These are phyloP conservation scores for Candida verbasci DNA, from an alignment of 805 yeast genomes.

Conservation along the genomic window DNA sequence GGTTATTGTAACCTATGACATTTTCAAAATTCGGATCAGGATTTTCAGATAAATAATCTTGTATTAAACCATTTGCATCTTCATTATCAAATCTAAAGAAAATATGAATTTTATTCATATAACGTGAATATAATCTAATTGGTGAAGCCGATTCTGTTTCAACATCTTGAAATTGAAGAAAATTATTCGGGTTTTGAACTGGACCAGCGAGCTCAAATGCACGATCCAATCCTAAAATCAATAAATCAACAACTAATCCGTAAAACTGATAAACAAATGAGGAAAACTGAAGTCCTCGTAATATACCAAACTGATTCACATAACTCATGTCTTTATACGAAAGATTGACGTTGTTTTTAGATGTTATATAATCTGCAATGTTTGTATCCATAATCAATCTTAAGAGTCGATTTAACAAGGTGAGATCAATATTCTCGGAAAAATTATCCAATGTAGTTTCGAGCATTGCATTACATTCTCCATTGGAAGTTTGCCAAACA, in stretches of 20 bases:
- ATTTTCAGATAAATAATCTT: conserved; percentile 73
- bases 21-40: conserved; percentile 93
- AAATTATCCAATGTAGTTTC: conserved; percentile 68
- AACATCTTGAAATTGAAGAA: conserved; percentile 60
- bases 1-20: conserved; percentile 79
- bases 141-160: conserved; percentile 68
- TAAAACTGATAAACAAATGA: conserved; percentile 88
- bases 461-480: conserved; percentile 79
- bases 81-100: conserved; percentile 69
- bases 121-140: conserved; percentile 74
- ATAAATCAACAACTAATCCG: conserved; percentile 77
- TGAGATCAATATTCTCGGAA: conserved; percentile 84
- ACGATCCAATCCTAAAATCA: conserved; percentile 79
- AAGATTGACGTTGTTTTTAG: conserved; percentile 79
- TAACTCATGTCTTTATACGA: conserved; percentile 94
- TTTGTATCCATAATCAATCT: conserved; percentile 82
- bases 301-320: conserved; percentile 80
- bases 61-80: conserved; percentile 71
- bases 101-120: conserved; percentile 76
- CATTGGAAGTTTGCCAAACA: conserved; percentile 75
- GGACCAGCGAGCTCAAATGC: conserved; percentile 87
- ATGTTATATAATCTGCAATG: conserved; percentile 90
- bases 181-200: conserved; percentile 65
- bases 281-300: conserved; percentile 87
- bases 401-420: conserved; percentile 75